Percentiles rank a stretch among this genome's conserved stretches.
Conservation (phyloP, 805 yeast species). For the Yamadazyma takamatsuzukensis region DNA sequence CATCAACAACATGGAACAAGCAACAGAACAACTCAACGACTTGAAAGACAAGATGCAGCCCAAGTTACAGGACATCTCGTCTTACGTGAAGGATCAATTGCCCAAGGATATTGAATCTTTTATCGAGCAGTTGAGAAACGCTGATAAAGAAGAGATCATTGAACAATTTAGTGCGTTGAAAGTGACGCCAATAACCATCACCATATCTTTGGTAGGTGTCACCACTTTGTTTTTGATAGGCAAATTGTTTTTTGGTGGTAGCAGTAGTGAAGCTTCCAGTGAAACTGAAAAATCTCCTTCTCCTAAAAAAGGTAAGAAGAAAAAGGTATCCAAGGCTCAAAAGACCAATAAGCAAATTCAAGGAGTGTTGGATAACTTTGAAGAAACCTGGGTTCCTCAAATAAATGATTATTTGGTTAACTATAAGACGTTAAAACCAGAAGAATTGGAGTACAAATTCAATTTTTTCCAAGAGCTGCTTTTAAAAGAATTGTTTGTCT, state of each 20-base stretch:
- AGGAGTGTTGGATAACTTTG: constrained; percentile 36
- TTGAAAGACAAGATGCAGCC: constrained; percentile 8
- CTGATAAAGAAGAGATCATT: constrained; percentile 19
- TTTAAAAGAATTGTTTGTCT: constrained; percentile 58
- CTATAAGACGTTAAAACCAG: constrained; percentile 21
- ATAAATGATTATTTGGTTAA: constrained; percentile 31
- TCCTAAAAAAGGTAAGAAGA: constrained; percentile 26
- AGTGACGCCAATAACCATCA: constrained; percentile 31
- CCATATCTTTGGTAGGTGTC: constrained; percentile 20
- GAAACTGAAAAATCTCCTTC: background rate
- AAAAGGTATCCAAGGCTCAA: constrained; percentile 37
- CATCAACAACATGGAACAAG: constrained; percentile 4
- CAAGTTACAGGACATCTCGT: constrained; percentile 5
- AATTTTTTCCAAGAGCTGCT: constrained; percentile 65
- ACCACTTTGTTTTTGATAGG: constrained; percentile 24
- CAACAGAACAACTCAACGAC: constrained; percentile 9
- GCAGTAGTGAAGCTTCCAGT: constrained; percentile 1
- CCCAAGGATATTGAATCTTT: constrained; percentile 7
- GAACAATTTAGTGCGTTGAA: constrained; percentile 27
- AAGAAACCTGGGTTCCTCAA: constrained; percentile 35
- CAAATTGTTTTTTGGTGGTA: constrained; percentile 14
- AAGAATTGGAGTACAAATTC: constrained; percentile 44
- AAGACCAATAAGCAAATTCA: constrained; percentile 38
- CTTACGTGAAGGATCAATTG: constrained; percentile 5
- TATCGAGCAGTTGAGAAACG: constrained; percentile 7